Evolutionary conservation across 192 early-diverging fungal species (phyloP), one percentile per base, ranked within the genome.

Genomic region (Helicostylum pulchrum): DNA sequence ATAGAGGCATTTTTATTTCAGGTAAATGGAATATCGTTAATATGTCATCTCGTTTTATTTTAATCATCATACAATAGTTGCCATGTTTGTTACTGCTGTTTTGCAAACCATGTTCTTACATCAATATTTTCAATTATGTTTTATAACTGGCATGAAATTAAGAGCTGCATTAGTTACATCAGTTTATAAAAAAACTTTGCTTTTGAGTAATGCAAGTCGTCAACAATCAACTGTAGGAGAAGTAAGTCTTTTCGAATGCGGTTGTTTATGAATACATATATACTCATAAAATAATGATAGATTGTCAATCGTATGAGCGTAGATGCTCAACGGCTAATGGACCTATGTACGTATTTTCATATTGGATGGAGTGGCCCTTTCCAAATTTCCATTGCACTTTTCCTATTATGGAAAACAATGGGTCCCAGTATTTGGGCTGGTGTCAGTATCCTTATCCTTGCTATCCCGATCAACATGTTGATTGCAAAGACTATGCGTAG

Each of bases 71-170:
- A 17, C 1, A 17, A 47, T 21, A 81, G 79, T 71, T 3, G 48
- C 83, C 52, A 94, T 97, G 92, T 78, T 95, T 42, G 11, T 77
- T 21, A 79, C 86, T 46, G 88, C 88, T 62, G 42, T 90, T n/a
- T 62, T 78, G 5, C 91, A 95, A 72, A 92, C 94, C 2, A 70
- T 87, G 26, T 75, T 92, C 7, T 78, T 94, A 31, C 92, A 95
- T 66, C 93, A 94, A 65, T 92, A 94, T 80, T 92, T 93, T 75
- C 91, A 94, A 61, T 66, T 84, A 55, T 91, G 90, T 63, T 82
- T 91, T 70, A 73, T 80, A 14, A 85, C 84, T 1, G 86, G 89
- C 36, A 87, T 92, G 83, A 83, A 83, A 52, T 65, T 84, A 19
- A 84, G 87, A 51, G 82, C 89, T 14, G 90, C 87, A 26, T 66